Conservation (phyloP, 345 rosid genomes). For the Salix exigua region DNA sequence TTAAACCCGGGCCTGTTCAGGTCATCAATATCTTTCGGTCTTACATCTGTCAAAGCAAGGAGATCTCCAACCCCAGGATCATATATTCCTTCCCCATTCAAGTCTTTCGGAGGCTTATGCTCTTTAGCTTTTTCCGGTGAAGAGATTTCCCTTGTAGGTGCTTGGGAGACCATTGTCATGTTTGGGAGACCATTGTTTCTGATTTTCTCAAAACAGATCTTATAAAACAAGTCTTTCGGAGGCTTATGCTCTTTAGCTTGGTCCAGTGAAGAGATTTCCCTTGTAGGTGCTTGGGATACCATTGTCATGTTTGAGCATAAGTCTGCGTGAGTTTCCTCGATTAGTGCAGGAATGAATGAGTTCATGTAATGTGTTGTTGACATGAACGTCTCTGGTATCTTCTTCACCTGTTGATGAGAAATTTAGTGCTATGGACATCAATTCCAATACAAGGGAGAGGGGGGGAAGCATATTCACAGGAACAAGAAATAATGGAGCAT, state of each 20-base stretch:
- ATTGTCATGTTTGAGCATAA: background rate
- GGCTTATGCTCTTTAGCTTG: background rate
- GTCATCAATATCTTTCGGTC: slow-evolving; percentile 29
- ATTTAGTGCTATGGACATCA: background rate
- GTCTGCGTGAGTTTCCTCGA: background rate
- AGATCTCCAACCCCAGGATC: slow-evolving; percentile 36
- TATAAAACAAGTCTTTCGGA: background rate
- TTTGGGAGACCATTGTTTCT: too few relatives aligned
- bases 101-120: background rate
- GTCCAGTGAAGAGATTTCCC: background rate
- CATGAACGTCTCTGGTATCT: background rate
- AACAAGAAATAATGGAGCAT: background rate
- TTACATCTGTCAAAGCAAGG: slow-evolving; percentile 33
- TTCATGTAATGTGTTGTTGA: background rate
- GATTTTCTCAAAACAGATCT: too few relatives aligned
- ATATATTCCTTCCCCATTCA: background rate
- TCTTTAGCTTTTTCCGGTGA: background rate
- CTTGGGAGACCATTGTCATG: background rate
- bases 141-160: background rate
- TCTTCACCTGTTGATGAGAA: background rate
- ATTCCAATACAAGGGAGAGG: background rate
- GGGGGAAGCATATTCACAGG: too few relatives aligned
- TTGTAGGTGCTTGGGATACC: background rate
- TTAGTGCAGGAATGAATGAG: background rate
- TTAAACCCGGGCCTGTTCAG: slow-evolving; percentile 29